phyloP scores from a whole-genome alignment of 2,329 filamentous ascomycete genomes.

The Hawksworthiomyces lignivorus region DNA sequence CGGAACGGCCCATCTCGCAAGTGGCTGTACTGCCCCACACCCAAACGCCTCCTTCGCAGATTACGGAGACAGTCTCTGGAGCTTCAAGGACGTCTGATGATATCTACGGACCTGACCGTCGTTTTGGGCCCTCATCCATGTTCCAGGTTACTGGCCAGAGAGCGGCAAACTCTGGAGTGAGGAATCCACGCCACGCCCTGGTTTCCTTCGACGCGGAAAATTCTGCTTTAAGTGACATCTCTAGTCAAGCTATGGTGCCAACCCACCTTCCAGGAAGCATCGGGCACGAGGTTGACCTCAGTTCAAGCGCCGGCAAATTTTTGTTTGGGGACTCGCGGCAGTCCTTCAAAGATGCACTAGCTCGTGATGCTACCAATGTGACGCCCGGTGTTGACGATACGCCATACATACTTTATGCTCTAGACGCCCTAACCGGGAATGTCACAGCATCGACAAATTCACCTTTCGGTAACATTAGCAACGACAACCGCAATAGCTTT shows the following conservation, averaged over 20 bases:
- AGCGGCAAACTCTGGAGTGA: too few species aligned
- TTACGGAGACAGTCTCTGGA: conserved; percentile 17
- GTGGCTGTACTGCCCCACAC: conserved; percentile 27
- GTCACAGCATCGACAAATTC: background rate
- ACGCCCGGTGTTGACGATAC: conserved; percentile 78
- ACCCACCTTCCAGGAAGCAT: too few species aligned
- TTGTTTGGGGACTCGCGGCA: too few species aligned
- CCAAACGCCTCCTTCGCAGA: conserved; percentile 29
- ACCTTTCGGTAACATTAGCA: conserved; percentile 42
- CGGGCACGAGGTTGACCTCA: too few species aligned
- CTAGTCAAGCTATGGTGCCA: too few species aligned
- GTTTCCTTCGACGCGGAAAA: too few species aligned
- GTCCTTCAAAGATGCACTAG: conserved; percentile 43
- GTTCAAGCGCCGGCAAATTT: too few species aligned
- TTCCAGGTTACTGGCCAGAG: too few species aligned
- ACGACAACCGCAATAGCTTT: conserved; percentile 18
- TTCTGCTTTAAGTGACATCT: too few species aligned
- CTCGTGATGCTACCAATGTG: conserved; percentile 42
- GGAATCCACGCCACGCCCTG: too few species aligned
- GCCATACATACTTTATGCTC: conserved; percentile 81
- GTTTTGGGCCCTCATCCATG: conserved; percentile 27
- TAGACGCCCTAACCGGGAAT: conserved; percentile 78
- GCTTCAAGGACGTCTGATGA: conserved; percentile 30
- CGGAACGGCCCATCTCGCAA: conserved; percentile 20
- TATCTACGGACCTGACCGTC: conserved; percentile 36